Conservation (phyloP, 1,139 yeast species). For the Groenewaldozyma auringiensis region DNA sequence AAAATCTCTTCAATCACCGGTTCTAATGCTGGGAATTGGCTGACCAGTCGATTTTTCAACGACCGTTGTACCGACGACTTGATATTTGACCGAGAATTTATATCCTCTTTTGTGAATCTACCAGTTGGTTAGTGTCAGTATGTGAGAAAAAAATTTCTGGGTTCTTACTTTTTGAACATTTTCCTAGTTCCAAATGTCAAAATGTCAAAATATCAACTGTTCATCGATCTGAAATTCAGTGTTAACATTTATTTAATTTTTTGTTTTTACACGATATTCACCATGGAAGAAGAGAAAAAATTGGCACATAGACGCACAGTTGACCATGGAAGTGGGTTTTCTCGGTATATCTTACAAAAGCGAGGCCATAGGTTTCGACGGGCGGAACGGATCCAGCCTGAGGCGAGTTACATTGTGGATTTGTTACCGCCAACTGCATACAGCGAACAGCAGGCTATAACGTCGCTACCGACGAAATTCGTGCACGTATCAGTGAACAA, state of each 20-base stretch:
- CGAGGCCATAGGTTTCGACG: constrained; percentile 33
- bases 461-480: constrained; percentile 56
- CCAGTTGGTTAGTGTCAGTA: background rate
- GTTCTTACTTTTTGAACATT: constrained; percentile 9
- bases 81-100: constrained; percentile 83
- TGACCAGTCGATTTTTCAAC: constrained; percentile 61
- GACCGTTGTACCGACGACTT: constrained; percentile 90
- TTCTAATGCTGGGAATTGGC: constrained; percentile 66
- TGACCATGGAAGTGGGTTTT: constrained; percentile 81
- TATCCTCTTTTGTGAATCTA: constrained; percentile 77
- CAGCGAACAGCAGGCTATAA: constrained; percentile 43
- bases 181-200: too few relatives aligned
- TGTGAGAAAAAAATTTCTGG: too few relatives aligned
- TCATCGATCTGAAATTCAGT: background rate
- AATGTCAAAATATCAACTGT: background rate
- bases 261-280: background rate
- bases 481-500: constrained; percentile 89
- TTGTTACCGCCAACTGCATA: constrained; percentile 67
- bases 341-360: constrained; percentile 59
- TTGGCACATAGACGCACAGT: constrained; percentile 73
- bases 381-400: constrained; percentile 63
- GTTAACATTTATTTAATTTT: too few relatives aligned
- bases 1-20: constrained; percentile 69
- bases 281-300: constrained; percentile 27
- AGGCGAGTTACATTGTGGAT: constrained; percentile 64